Evolutionary conservation across 441 rosid species (phyloP), one percentile per base, ranked within the genome.

Genomic region (Aquilaria agallochum): DNA sequence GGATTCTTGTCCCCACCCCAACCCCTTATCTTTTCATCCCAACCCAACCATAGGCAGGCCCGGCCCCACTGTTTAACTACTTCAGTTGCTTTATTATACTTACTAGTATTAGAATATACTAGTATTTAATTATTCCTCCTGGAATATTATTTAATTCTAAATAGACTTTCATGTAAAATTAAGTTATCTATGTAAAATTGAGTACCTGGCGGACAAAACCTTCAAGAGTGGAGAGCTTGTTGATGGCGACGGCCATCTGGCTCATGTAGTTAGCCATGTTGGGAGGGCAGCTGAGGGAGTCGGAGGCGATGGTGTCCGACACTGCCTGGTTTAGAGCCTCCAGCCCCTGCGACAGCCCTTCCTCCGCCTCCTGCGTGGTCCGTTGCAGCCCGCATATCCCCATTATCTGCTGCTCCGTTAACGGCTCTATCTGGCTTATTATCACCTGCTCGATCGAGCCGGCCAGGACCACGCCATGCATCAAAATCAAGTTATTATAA

Each of bases 231-330:
- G 98, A 84, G 67, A 95, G 97, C 80, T 95, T 95, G 87, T 73
- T 92, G 75, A 95, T 85, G 73, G 97, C 99, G 3, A 83, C 52
- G 56, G 99, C 90, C 99, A 95, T 95, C 56, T 89, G 97, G 50
- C 90, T 84, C 97, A 95, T 91, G 82, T 86, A 91, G 76, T 89
- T 95, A 31, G 86, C 81, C 88, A 91, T 79, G 78, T 86, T 89
- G 7, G 96, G 90, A 61, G 96, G 89, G 61, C 71, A 75, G 72
- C 83, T 80, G 56, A 95, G 72, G 7, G 99, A 82, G 48, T 92
- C 99, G 0, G 97, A 84, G 50, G 96, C 75, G 50, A 95, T 89
- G 59, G 91, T 86, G 53, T 95, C 91, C 9, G 90, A 86, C n/a
- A 95, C 73, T 0, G 99, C 89, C 62, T 89, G 99, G 55, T 85